Conservation (phyloP, 805 yeast species). For the Metschnikowia bowlesiae region DNA sequence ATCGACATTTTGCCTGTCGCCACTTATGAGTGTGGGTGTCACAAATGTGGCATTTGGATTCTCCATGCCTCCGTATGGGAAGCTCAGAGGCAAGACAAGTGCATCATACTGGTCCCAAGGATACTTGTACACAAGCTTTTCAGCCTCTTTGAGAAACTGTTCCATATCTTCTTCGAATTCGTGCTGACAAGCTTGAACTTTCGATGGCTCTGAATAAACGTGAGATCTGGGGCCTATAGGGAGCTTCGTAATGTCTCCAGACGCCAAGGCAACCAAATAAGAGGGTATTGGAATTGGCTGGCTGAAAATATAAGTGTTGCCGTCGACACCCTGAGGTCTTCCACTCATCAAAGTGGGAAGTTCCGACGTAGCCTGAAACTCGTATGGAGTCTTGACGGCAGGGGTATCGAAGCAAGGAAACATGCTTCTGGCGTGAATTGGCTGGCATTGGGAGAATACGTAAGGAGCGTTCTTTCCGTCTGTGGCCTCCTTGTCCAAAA, state of each 20-base stretch:
- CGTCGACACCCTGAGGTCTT: constrained; percentile 25
- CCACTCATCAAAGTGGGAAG: constrained; percentile 76
- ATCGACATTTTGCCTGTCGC: constrained; percentile 80
- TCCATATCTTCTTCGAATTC: constrained; percentile 83
- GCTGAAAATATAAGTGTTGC: constrained; percentile 44
- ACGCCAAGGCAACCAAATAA: constrained; percentile 77
- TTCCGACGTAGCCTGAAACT: constrained; percentile 56
- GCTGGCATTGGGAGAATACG: constrained; percentile 86
- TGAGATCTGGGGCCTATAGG: constrained; percentile 82
- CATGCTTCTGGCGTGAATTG: constrained; percentile 83
- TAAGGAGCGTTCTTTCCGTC: constrained; percentile 66
- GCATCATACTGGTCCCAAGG: constrained; percentile 85
- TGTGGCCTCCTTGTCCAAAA: constrained; percentile 71
- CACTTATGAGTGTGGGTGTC: constrained; percentile 81
- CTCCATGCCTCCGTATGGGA: constrained; percentile 95
- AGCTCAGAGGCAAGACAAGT: constrained; percentile 68
- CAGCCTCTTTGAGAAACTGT: constrained; percentile 73
- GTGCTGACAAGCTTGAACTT: constrained; percentile 62
- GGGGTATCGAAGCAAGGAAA: constrained; percentile 94
- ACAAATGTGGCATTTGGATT: constrained; percentile 88
- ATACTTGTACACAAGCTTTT: constrained; percentile 67
- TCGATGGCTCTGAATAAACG: constrained; percentile 73
- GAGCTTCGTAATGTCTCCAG: constrained; percentile 68
- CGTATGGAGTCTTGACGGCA: constrained; percentile 64
- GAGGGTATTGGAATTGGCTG: constrained; percentile 86